Conservation (phyloP, 1,284 basidiomycete genomes). For the Cystobasidium sp. region DNA sequence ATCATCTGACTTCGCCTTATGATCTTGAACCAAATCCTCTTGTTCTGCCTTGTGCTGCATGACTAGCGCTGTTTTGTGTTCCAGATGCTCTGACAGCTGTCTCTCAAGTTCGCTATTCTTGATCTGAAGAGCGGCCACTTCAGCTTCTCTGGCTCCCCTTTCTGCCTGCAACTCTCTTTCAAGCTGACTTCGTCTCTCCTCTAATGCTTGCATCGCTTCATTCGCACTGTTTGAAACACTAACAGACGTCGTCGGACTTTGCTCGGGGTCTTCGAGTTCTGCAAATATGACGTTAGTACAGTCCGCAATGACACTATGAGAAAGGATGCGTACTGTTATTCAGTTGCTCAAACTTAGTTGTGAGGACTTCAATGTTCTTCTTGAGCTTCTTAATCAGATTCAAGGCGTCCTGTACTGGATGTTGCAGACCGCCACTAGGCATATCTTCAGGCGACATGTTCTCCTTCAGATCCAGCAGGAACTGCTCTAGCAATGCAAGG, state of each 20-base stretch:
- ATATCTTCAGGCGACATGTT: slow-evolving; percentile 37
- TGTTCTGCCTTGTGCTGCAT: slow-evolving; percentile 7
- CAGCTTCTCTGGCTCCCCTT: slow-evolving; percentile 46
- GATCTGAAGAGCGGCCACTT: slow-evolving; percentile 46
- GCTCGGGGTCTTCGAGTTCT: slow-evolving; percentile 33
- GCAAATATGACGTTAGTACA: not conserved
- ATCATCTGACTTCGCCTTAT: not conserved
- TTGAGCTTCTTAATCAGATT: slow-evolving; percentile 63
- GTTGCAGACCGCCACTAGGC: slow-evolving; percentile 23
- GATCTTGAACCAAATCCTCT: not conserved
- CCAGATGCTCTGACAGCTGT: not conserved
- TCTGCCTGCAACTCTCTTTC: slow-evolving; percentile 64
- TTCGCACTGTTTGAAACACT: slow-evolving; percentile 55
- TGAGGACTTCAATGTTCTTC: slow-evolving; percentile 73
- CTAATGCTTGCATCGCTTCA: slow-evolving; percentile 72
- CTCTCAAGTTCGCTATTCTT: slow-evolving; percentile 38
- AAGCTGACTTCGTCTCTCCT: slow-evolving; percentile 73
- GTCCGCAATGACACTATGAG: not conserved
- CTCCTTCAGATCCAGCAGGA: slow-evolving; percentile 32
- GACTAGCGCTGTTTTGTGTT: not conserved
- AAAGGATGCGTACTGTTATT: slow-evolving; percentile 72
- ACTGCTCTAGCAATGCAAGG: slow-evolving; percentile 38
- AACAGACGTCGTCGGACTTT: slow-evolving; percentile 16
- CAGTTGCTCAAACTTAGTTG: slow-evolving; percentile 75
- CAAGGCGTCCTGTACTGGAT: slow-evolving; percentile 30